Percentiles rank a stretch among this genome's conserved stretches.
Evolutionary conservation across 148 eudicot genomes (phyloP).

Genomic region (Rhododendron mucronatum): DNA sequence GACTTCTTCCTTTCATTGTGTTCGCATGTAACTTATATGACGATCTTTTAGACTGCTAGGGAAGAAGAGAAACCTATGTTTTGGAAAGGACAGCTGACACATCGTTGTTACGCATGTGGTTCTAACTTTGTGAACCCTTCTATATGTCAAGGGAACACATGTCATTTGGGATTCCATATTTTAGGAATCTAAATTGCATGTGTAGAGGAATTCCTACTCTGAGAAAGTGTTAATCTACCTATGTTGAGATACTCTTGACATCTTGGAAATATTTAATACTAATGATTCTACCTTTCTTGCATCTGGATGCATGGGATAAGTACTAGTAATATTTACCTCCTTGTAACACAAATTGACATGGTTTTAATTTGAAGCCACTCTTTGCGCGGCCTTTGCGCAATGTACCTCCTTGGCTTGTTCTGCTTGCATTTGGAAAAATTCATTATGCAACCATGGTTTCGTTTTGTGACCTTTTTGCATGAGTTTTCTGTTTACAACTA

Average conservation of each 20-base stretch:
- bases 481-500: background rate
- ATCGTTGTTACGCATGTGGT: background rate
- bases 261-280: background rate
- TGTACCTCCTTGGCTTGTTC: background rate
- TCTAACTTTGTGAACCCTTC: background rate
- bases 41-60: background rate
- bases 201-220: background rate
- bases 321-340: background rate
- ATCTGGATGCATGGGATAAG: background rate
- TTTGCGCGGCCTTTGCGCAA: background rate
- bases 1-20: background rate
- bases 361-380: background rate
- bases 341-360: background rate
- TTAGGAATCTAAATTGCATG: background rate
- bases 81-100: background rate
- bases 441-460: background rate
- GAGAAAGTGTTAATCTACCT: background rate
- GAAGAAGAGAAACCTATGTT: background rate
- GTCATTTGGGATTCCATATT: background rate
- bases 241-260: background rate
- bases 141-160: background rate
- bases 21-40: background rate
- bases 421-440: background rate
- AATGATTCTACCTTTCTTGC: background rate
- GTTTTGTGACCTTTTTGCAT: background rate